Evolutionary conservation across 192 early-diverging fungal species (phyloP), one percentile per base, ranked within the genome.

Genomic region (Oehlia diaphana): DNA sequence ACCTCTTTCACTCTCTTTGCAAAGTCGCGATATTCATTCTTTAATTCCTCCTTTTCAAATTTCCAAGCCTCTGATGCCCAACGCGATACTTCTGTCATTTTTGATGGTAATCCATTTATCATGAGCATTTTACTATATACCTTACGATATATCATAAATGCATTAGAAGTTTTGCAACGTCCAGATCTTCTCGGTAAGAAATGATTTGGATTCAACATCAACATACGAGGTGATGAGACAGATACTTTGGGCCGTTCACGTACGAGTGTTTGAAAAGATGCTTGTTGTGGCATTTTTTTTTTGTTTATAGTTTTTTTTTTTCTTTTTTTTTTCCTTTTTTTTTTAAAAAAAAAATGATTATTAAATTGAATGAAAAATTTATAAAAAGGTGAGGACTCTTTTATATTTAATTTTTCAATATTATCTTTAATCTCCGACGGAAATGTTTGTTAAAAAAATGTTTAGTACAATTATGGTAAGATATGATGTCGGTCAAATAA

Each of bases 61-160:
- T 39, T 63, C 74, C 74, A 76, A 23, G 74, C 26, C 42, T 76
- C 35, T 16, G 74, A 63, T 7, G 63, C 74, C 74, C 74, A 76
- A 23, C 62, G 19, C 2, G 61, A 63, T 9, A 28, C 74, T 21
- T 76, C 61, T 2, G 63, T 76, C 74, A 76, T 76, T 9, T 76
- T 76, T 3, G 14, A 63, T 14, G 39, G 74, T 4, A 63, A n/a
- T 28, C 62, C 31, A 10, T 42, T 6, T 44, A n/a, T n/a, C n/a
- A 47, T 44, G 9, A 76, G 47, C 9, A 28, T 23, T 23, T 64
- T 37, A 63, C 39, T 62, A 28, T 76, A 76, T 14, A 76, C n/a
- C 21, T 39, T 76, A 21, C 74, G 74, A 42, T 76, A 76, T 5
- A 76, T 76, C 9, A 76, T 76, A 5, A 76, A 76, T 5, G 74